phyloP scores from a whole-genome alignment of 805 yeast species.

The Yarrowia sp. region DNA sequence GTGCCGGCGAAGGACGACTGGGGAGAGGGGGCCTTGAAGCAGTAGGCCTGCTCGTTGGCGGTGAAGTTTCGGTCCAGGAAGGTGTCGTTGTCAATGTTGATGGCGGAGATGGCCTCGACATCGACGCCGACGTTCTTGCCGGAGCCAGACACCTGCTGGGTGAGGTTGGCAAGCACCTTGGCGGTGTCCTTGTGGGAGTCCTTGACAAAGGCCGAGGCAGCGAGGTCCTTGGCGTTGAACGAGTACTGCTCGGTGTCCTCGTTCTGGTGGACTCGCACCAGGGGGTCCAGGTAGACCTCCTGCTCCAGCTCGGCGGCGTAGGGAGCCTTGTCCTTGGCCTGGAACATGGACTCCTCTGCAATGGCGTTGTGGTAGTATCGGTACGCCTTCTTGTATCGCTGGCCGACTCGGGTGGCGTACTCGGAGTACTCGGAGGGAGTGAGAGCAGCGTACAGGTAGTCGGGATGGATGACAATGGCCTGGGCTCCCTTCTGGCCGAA shows the following conservation, averaged over 20 bases:
- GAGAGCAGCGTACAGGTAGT: conserved; percentile 84
- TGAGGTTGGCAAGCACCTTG: conserved; percentile 55
- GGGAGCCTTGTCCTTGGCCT: conserved; percentile 91
- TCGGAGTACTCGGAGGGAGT: conserved; percentile 66
- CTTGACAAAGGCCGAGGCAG: conserved; percentile 42
- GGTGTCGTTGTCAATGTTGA: conserved; percentile 85
- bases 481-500: conserved; percentile 99
- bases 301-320: conserved; percentile 85
- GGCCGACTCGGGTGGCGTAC: conserved; percentile 66
- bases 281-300: conserved; percentile 92
- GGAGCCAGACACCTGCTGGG: conserved; percentile 47
- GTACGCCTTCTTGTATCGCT: conserved; percentile 87
- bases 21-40: conserved; percentile 68
- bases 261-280: conserved; percentile 65
- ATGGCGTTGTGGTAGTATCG: conserved; percentile 94
- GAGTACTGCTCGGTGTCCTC: conserved; percentile 39
- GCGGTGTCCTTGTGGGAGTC: conserved; percentile 58
- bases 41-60: conserved; percentile 71
- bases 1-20: conserved; percentile 94
- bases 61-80: conserved; percentile 94
- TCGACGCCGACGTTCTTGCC: conserved; percentile 88
- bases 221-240: conserved; percentile 35
- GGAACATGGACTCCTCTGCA: conserved; percentile 85
- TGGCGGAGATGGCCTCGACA: conserved; percentile 79
- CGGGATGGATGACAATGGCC: conserved; percentile 87